These are phyloP conservation scores for Spencermartinsiella ligniputridi DNA, from an alignment of 1,139 yeast genomes.

Conservation along the genomic window DNA sequence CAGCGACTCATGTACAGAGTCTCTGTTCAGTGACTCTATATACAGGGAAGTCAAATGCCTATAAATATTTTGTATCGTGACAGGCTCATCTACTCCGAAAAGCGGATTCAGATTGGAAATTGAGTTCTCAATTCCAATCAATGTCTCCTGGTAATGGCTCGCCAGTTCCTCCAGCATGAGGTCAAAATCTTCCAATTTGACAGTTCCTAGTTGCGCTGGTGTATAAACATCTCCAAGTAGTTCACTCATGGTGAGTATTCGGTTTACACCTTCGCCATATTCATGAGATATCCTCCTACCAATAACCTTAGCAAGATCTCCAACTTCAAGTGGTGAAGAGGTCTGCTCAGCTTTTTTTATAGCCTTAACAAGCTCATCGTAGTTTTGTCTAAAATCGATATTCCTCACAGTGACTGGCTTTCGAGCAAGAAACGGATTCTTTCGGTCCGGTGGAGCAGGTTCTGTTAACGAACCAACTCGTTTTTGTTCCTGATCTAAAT, in stretches of 20 bases:
- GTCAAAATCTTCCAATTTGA: slow-evolving; percentile 43
- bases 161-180: slow-evolving; percentile 48
- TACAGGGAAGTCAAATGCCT: slow-evolving; percentile 17
- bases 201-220: slow-evolving; percentile 18
- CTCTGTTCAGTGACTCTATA: slow-evolving; percentile 15
- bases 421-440: slow-evolving; percentile 1
- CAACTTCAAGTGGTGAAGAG: background rate
- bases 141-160: slow-evolving; percentile 35
- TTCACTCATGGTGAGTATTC: background rate
- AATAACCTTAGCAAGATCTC: background rate
- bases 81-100: slow-evolving; percentile 12
- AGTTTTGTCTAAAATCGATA: background rate
- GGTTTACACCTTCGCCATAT: background rate
- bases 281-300: background rate
- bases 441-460: background rate
- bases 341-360: background rate
- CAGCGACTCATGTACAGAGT: background rate
- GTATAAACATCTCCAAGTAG: background rate
- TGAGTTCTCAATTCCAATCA: slow-evolving; percentile 23
- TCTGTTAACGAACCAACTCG: slow-evolving; percentile 6
- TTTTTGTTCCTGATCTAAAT: background rate
- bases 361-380: background rate
- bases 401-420: background rate
- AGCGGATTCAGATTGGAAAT: slow-evolving; percentile 12
- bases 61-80: slow-evolving; percentile 13